phyloP scores from a whole-genome alignment of 2,329 filamentous ascomycete species.

The Blastomyces emzantsi region DNA sequence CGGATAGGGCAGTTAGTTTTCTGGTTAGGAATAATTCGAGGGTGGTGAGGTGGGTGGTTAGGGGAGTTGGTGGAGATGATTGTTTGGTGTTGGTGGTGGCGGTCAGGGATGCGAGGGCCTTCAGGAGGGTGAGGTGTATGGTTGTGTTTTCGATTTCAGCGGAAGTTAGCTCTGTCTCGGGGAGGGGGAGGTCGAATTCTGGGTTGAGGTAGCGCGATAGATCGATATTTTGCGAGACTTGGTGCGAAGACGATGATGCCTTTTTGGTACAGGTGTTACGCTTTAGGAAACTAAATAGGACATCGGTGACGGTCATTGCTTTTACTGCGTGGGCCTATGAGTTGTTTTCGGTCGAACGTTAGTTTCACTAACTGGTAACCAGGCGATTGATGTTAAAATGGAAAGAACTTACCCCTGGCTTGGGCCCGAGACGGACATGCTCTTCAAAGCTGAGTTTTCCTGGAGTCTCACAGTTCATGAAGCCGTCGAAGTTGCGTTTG shows the following conservation, averaged over 20 bases:
- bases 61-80: not conserved
- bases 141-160: slow-evolving; percentile 28
- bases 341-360: slow-evolving; percentile 18
- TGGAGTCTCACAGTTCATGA: slow-evolving; percentile 34
- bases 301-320: slow-evolving; percentile 28
- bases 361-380: not conserved
- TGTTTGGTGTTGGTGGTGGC: slow-evolving; percentile 2
- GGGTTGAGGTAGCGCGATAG: slow-evolving; percentile 3
- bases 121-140: slow-evolving; percentile 29
- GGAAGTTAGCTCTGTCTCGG: slow-evolving; percentile 27
- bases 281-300: slow-evolving; percentile 29
- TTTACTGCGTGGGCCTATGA: slow-evolving; percentile 30
- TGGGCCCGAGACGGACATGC: slow-evolving; percentile 31
- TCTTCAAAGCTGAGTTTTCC: slow-evolving; percentile 30
- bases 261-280: slow-evolving; percentile 10
- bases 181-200: slow-evolving; percentile 16
- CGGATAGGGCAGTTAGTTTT: slow-evolving; percentile 8
- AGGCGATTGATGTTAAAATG: not conserved
- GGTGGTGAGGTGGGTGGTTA: slow-evolving; percentile 9
- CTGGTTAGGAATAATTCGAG: slow-evolving; percentile 14
- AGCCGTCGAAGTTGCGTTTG: slow-evolving; percentile 31
- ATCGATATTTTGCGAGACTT: not conserved
- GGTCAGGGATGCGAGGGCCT: slow-evolving; percentile 19
- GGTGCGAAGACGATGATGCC: not conserved
- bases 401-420: slow-evolving; percentile 27